Percentiles rank a stretch among this genome's conserved stretches.
Evolutionary conservation across 495 filamentous ascomycete genomes (phyloP).

Genomic region (Xylaria venustula): DNA sequence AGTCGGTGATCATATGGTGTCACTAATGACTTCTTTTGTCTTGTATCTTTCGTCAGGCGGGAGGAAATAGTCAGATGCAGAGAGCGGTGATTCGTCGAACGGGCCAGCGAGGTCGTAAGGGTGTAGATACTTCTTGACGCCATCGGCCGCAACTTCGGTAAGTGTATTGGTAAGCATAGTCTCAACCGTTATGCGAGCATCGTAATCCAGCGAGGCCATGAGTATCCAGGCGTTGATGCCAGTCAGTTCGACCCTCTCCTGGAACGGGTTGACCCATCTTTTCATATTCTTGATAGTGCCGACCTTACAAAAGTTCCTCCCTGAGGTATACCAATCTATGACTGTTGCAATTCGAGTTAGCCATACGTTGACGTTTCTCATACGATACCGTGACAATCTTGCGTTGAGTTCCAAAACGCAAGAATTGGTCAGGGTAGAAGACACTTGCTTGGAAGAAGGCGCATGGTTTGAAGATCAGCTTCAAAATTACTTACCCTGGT

Average conservation of each 20-base stretch:
- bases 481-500: slow-evolving; percentile 3
- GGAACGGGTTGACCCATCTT: slow-evolving; percentile 25
- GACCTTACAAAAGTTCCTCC: neutral
- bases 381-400: neutral
- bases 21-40: neutral
- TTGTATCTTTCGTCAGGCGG: neutral
- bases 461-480: neutral
- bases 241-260: slow-evolving; percentile 25
- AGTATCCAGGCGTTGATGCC: slow-evolving; percentile 30
- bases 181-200: slow-evolving; percentile 28
- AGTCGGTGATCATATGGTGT: neutral
- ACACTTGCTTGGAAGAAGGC: neutral
- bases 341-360: slow-evolving; percentile 1
- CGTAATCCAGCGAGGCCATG: slow-evolving; percentile 23
- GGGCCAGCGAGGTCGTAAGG: slow-evolving; percentile 18
- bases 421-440: neutral
- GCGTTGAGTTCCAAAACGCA: too few relatives aligned
- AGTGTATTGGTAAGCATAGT: slow-evolving; percentile 6
- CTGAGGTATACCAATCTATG: neutral
- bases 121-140: slow-evolving; percentile 10
- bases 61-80: slow-evolving; percentile 4
- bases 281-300: slow-evolving; percentile 6
- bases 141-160: slow-evolving; percentile 18
- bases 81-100: neutral
- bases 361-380: neutral